Conservation (phyloP, 106 monocot species). For the Cymbidium sinense region DNA sequence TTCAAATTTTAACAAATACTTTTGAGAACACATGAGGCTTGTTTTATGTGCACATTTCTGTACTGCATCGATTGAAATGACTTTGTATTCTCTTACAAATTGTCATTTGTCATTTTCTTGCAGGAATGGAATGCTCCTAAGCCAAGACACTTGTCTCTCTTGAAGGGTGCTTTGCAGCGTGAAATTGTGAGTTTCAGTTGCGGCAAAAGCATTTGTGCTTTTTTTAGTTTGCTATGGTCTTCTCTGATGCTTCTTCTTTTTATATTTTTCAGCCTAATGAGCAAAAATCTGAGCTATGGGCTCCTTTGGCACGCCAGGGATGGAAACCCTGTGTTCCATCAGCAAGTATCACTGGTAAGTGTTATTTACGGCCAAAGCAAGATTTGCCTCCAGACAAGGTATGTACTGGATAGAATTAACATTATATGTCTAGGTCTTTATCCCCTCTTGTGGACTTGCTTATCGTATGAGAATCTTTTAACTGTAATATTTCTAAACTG, state of each 20-base stretch:
- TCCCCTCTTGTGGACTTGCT: too few species aligned
- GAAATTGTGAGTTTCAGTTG: conserved; percentile 42
- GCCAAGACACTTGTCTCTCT: conserved; percentile 69
- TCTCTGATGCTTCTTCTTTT: not conserved
- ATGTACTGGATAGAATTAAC: too few species aligned
- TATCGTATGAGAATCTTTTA: too few species aligned
- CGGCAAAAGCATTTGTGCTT: not conserved
- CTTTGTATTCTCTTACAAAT: not conserved
- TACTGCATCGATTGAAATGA: not conserved
- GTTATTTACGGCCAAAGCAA: not conserved
- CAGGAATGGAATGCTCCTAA: conserved; percentile 90
- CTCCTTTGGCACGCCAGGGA: conserved; percentile 48
- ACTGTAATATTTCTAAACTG: too few species aligned
- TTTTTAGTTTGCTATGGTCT: not conserved
- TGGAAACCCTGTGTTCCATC: conserved; percentile 55
- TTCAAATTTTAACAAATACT: too few species aligned
- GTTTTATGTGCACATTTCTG: not conserved
- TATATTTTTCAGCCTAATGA: conserved; percentile 38
- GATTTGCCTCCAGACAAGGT: not conserved
- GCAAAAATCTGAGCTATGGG: too few species aligned
- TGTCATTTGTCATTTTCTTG: too few species aligned
- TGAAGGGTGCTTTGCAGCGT: too few species aligned
- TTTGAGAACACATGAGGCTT: too few species aligned
- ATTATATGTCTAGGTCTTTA: too few species aligned
- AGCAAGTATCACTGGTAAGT: conserved; percentile 34